Base-by-base conservation (phyloP, 257 asterid species). In the Paraleonurus japonicus region DNA sequence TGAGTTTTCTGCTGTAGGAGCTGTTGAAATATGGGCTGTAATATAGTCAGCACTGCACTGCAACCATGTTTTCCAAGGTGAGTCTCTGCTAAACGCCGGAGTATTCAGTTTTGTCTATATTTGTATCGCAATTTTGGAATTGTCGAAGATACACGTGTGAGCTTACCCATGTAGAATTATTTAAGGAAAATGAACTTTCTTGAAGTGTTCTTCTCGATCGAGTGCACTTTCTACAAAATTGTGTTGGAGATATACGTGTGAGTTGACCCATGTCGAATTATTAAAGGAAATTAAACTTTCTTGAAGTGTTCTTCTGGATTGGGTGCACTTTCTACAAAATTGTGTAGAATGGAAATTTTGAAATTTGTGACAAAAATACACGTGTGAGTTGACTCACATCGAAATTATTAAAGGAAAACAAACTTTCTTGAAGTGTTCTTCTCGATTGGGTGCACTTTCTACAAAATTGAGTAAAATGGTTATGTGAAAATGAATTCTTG, bases 21-120 rank as follows among this genome's bases (percentile, higher is more conserved):
- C 62, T 20, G 72, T 53, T 72, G 13, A 24, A 60, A 7, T 69
- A 87, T 87, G 96, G 87, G 79, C 43, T 87, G 88, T 70, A 79
- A 69, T 64, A 51, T 77, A 45, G 19, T 80, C 27, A 76, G 70
- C 69, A 67, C 78, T 6, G 75, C 80, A 9, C 47, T 72, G 30
- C 84, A 74, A 37, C 77, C 83, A 37, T 69, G 73, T 65, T 81
- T 81, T 28, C 27, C 75, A 20, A 75, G 88, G 95, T 87, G 69
- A 80, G 28, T 58, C 71, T 70, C 74, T 58, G 6, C 7, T 23
- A 54, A 11, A 16, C 27, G 61, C 30, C 15, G n/a, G 5, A 59
- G 20, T 22, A 24, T 7, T 54, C 15, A 2, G 15, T 51, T 61
- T 30, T 54, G 2, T 15, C 39, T 24, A 6, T 47, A 37, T 63